A percentile compares a stretch with the other conserved stretches of the same genome.
phyloP scores from a whole-genome alignment of 2,329 filamentous ascomycete genomes.

The Colletotrichum musicola region DNA sequence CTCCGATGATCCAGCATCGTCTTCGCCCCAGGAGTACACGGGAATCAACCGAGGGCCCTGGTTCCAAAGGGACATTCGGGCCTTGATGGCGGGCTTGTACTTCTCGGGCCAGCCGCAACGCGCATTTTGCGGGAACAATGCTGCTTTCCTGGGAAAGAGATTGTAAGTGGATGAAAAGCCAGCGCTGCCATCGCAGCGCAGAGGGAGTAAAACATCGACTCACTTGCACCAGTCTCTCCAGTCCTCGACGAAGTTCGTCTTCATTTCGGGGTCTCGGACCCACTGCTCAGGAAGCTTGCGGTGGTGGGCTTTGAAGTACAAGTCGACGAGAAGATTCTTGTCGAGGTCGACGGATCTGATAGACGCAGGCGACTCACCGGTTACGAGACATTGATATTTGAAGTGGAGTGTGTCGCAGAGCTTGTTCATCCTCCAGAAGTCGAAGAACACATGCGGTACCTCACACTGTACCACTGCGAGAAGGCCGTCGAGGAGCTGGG shows the following conservation, averaged over 20 bases:
- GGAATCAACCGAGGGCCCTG: too few relatives aligned
- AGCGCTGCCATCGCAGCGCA: background rate
- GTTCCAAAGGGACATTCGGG: too few relatives aligned
- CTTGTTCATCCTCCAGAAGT: background rate
- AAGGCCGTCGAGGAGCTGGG: constrained; percentile 4
- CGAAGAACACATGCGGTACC: background rate
- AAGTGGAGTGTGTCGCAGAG: background rate
- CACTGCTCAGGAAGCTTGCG: background rate
- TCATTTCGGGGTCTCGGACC: background rate
- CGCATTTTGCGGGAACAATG: background rate
- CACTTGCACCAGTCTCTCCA: constrained; percentile 2
- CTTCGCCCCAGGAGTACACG: too few relatives aligned
- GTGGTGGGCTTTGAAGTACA: background rate
- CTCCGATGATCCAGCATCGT: too few relatives aligned
- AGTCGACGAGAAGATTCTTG: background rate
- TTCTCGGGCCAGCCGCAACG: background rate
- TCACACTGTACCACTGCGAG: background rate
- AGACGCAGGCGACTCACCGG: too few relatives aligned
- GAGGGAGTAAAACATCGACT: background rate
- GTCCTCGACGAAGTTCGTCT: background rate
- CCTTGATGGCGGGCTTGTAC: background rate
- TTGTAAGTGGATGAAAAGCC: background rate
- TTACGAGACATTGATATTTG: too few relatives aligned
- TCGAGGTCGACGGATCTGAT: background rate
- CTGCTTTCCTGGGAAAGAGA: background rate